Conservation (phyloP, 495 filamentous ascomycete genomes). For the Pseudevernia furfuracea region DNA sequence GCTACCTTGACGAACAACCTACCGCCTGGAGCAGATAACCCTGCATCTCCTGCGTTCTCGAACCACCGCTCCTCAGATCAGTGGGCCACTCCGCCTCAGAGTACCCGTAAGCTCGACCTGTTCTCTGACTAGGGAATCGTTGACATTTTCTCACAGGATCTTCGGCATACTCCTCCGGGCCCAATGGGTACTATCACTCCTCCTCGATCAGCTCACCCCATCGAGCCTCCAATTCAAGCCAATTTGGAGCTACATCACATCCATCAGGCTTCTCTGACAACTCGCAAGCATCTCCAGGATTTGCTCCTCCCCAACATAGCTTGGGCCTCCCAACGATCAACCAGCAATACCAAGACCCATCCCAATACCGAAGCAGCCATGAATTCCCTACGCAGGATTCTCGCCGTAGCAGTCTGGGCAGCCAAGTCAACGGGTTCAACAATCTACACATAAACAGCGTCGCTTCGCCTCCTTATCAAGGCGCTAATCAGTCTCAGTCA, state of each 20-base stretch:
- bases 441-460: slow-evolving; percentile 56
- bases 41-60: slow-evolving; percentile 22
- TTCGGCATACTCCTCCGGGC: slow-evolving; percentile 47
- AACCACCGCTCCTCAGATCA: slow-evolving; percentile 26
- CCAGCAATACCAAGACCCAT: slow-evolving; percentile 43
- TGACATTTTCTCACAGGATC: slow-evolving; percentile 35
- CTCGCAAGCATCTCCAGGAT: slow-evolving; percentile 40
- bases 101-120: slow-evolving; percentile 26
- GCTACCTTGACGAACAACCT: slow-evolving; percentile 26
- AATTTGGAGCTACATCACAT: slow-evolving; percentile 32
- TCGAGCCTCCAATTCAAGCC: slow-evolving; percentile 46
- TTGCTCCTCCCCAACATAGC: slow-evolving; percentile 35
- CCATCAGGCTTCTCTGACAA: slow-evolving; percentile 35
- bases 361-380: slow-evolving; percentile 40
- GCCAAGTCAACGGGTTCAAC: slow-evolving; percentile 62
- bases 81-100: slow-evolving; percentile 27
- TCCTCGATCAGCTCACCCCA: slow-evolving; percentile 45
- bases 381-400: slow-evolving; percentile 46
- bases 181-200: slow-evolving; percentile 44
- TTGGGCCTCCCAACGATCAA: slow-evolving; percentile 45
- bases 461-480: slow-evolving; percentile 58
- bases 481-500: slow-evolving; percentile 67
- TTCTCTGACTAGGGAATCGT: background rate
- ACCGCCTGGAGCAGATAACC: slow-evolving; percentile 18
- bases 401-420: slow-evolving; percentile 71